A percentile compares a stretch with the other conserved stretches of the same genome.
phyloP scores from a whole-genome alignment of 176 grass and related monocot genomes.

The maize (Zea mays) region DNA sequence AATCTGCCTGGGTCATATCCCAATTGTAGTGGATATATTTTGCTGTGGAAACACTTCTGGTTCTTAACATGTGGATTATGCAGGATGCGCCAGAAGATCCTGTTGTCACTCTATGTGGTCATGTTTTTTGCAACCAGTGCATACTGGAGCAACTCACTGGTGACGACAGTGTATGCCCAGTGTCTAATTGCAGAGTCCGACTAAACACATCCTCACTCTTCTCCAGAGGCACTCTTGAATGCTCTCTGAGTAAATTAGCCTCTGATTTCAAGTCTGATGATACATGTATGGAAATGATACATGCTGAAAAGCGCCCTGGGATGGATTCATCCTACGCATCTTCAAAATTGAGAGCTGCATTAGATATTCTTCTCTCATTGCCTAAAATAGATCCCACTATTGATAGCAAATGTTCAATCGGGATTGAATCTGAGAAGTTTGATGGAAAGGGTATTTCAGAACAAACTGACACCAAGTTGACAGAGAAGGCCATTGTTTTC shows the following conservation, averaged over 20 bases:
- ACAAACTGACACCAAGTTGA: constrained; percentile 42
- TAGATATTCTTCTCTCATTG: constrained; percentile 80
- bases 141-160: constrained; percentile 86
- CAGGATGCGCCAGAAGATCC: constrained; percentile 98
- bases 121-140: constrained; percentile 98
- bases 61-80: constrained; percentile 31
- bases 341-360: constrained; percentile 82
- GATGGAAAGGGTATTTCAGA: constrained; percentile 43
- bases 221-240: constrained; percentile 76
- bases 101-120: constrained; percentile 78
- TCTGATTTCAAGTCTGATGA: constrained; percentile 45
- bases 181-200: constrained; percentile 64
- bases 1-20: not conserved
- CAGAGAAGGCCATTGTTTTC: constrained; percentile 97
- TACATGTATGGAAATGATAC: constrained; percentile 49
- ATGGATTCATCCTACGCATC: constrained; percentile 64
- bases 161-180: constrained; percentile 70
- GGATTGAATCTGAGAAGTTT: constrained; percentile 21
- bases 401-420: constrained; percentile 29
- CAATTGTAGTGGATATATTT: constrained; percentile 15
- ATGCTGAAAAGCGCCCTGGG: constrained; percentile 43
- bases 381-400: constrained; percentile 51
- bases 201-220: constrained; percentile 73
- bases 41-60: constrained; percentile 19
- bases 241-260: constrained; percentile 54